Evolutionary conservation across 768 basidiomycete species (phyloP).

Genomic region (Crucibulum laeve): DNA sequence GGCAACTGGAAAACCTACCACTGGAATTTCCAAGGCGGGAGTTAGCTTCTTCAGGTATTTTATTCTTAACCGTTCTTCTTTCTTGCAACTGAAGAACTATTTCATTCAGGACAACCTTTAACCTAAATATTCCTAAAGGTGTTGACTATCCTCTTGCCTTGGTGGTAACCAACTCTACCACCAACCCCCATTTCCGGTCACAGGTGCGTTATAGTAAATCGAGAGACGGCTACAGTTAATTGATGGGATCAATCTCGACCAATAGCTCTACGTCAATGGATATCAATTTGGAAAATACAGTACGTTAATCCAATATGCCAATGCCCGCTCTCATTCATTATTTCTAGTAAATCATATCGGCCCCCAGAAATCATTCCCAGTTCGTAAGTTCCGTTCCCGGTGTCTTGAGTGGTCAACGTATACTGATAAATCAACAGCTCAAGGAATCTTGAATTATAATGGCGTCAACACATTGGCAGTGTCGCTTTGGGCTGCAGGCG

Average conservation of each 20-base stretch:
- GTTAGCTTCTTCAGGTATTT: constrained; percentile 43
- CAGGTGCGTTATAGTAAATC: constrained; percentile 19
- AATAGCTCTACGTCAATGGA: constrained; percentile 37
- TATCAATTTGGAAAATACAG: constrained; percentile 42
- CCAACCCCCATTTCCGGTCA: constrained; percentile 38
- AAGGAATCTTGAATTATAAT: constrained; percentile 47
- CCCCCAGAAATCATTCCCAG: constrained; percentile 35
- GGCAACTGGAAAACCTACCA: constrained; percentile 35
- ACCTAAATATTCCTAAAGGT: constrained; percentile 36
- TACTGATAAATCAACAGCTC: constrained; percentile 21
- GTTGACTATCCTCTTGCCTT: constrained; percentile 46
- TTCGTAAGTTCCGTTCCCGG: constrained; percentile 27
- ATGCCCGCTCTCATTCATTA: not conserved
- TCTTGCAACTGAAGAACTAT: not conserved
- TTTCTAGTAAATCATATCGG: constrained; percentile 36
- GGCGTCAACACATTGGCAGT: constrained; percentile 43
- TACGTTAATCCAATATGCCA: constrained; percentile 11
- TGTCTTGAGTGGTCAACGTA: not conserved
- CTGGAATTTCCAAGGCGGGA: constrained; percentile 36
- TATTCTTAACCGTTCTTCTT: not conserved
- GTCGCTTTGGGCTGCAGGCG: constrained; percentile 40
- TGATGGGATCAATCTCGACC: not conserved
- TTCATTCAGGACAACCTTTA: constrained; percentile 31
- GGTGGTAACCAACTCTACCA: constrained; percentile 38
- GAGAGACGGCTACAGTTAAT: too few species aligned